Conservation (phyloP, 1,284 basidiomycete species). For the Fomitopsis pinicola region DNA sequence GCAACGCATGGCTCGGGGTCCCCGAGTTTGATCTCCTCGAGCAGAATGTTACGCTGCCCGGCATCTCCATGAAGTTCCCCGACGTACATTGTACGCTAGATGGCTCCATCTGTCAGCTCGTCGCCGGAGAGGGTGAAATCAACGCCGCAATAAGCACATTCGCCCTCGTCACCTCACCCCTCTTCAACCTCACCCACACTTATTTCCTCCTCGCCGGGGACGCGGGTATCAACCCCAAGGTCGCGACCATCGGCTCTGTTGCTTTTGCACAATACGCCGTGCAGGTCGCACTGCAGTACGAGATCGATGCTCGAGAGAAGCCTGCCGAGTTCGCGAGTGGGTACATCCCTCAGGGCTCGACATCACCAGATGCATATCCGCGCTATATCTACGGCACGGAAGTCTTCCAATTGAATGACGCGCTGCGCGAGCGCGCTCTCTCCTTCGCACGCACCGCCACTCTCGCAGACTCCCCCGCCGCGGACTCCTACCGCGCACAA, state of each 20-base stretch:
- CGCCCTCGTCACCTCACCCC: slow-evolving; percentile 30
- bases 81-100: slow-evolving; percentile 35
- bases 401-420: slow-evolving; percentile 46
- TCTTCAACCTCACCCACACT: slow-evolving; percentile 39
- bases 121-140: slow-evolving; percentile 38
- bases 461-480: slow-evolving; percentile 33
- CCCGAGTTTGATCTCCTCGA: slow-evolving; percentile 30
- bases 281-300: slow-evolving; percentile 41
- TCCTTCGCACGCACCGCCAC: slow-evolving; percentile 28
- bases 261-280: slow-evolving; percentile 42
- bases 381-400: slow-evolving; percentile 42
- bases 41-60: slow-evolving; percentile 31
- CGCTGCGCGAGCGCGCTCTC: slow-evolving; percentile 31
- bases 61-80: slow-evolving; percentile 41
- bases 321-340: slow-evolving; percentile 38
- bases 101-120: slow-evolving; percentile 36
- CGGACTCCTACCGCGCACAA: slow-evolving; percentile 29
- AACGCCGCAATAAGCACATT: slow-evolving; percentile 41
- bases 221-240: slow-evolving; percentile 39
- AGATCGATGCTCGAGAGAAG: slow-evolving; percentile 42
- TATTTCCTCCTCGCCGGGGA: slow-evolving; percentile 48
- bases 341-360: slow-evolving; percentile 35
- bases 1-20: slow-evolving; percentile 12
- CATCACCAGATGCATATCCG: slow-evolving; percentile 28
- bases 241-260: slow-evolving; percentile 38